These are phyloP conservation scores for Scleromitrula shiraiana DNA, from an alignment of 2,329 filamentous ascomycete genomes.

Conservation along the genomic window DNA sequence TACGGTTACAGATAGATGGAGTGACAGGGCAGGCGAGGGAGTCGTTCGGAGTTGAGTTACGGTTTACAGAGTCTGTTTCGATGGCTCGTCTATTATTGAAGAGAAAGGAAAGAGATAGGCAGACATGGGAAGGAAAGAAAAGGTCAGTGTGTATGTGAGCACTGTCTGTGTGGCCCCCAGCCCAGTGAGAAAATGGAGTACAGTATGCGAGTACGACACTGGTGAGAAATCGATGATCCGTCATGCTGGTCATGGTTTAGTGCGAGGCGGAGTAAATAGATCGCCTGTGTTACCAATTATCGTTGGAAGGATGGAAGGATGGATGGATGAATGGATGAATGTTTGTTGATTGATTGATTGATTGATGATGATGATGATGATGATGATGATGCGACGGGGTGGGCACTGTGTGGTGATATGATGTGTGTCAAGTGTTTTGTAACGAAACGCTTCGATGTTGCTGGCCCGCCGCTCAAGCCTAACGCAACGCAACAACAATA, in stretches of 20 bases:
- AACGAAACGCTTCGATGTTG: neutral
- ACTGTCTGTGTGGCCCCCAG: no score
- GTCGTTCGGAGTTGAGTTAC: no score
- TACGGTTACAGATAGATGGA: no score
- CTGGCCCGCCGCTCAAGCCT: neutral
- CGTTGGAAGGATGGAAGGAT: neutral
- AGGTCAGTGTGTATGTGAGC: no score
- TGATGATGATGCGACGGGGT: no score
- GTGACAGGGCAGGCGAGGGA: neutral
- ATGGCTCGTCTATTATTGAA: constrained; percentile 6
- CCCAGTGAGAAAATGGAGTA: no score
- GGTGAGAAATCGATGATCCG: constrained; percentile 8
- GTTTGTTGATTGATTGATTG: neutral
- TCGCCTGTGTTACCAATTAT: constrained; percentile 4
- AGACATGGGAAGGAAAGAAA: neutral
- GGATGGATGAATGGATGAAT: no score
- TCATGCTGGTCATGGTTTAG: constrained; percentile 10
- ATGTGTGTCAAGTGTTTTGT: no score
- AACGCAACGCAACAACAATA: neutral
- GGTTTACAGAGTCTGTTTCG: neutral
- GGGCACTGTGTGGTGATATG: neutral
- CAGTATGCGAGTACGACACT: constrained; percentile 9
- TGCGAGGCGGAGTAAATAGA: constrained; percentile 12
- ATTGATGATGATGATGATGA: no score
- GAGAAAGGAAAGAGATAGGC: neutral